These are phyloP conservation scores for Chaetomium cochliodes DNA, from an alignment of 495 filamentous ascomycete genomes.

Conservation along the genomic window DNA sequence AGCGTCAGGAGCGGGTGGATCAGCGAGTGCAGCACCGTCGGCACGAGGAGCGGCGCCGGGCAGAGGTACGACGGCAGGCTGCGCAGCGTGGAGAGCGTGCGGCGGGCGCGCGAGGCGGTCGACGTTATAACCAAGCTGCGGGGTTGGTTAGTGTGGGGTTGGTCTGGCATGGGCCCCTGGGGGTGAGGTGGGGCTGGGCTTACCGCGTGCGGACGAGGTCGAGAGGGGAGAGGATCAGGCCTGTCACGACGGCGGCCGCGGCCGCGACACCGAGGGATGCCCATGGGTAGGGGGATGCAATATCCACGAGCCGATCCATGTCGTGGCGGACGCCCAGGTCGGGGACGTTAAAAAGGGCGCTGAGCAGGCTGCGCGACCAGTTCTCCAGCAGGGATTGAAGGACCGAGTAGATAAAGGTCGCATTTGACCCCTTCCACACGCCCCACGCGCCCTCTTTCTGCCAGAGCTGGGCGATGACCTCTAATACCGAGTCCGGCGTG, in stretches of 20 bases:
- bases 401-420: conserved; percentile 83
- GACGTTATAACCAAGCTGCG: conserved; percentile 73
- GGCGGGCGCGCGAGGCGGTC: conserved; percentile 61
- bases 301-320: conserved; percentile 49
- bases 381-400: conserved; percentile 82
- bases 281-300: conserved; percentile 71
- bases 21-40: conserved; percentile 82
- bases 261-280: conserved; percentile 75
- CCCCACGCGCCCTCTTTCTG: conserved; percentile 85
- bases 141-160: not conserved
- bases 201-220: conserved; percentile 85
- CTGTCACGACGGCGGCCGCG: conserved; percentile 75
- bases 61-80: conserved; percentile 74
- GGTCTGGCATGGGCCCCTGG: not conserved
- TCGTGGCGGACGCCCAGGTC: conserved; percentile 65
- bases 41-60: conserved; percentile 66
- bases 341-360: conserved; percentile 78
- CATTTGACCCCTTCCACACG: conserved; percentile 90
- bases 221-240: conserved; percentile 76
- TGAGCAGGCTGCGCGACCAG: conserved; percentile 79
- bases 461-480: conserved; percentile 82
- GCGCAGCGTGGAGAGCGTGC: conserved; percentile 70
- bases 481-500: conserved; percentile 69
- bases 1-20: conserved; percentile 77
- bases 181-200: conserved; percentile 10